Evolutionary conservation across 805 yeast species (phyloP), one percentile per base, ranked within the genome.

Genomic region (Clavispora santaluciae): DNA sequence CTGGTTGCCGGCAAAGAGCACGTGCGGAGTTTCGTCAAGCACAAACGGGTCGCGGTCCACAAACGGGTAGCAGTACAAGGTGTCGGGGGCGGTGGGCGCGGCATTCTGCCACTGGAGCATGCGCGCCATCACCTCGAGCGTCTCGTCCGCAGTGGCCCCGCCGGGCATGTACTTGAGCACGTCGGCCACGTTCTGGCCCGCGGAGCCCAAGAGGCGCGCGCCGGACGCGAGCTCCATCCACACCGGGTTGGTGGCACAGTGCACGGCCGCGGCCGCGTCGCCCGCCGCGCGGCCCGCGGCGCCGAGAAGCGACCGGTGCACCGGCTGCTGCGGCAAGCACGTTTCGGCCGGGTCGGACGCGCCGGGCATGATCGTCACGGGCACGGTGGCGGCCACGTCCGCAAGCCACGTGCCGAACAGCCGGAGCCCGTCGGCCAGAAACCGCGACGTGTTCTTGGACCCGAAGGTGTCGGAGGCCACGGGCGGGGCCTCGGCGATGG

Each of bases 61-160:
- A 54, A 73, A 90, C 1, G 99, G 97, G 53, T 87, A 89, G 49
- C 95, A 81, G 73, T 90, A 84, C 33, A 93, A 64, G 0, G 99
- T 93, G 55, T 93, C 98, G 0, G 99, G 99, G 1, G 96, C 95
- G 0, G 97, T 89, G 2, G 99, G 99, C 1, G 86, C 81, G 18
- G 86, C 69, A 55, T 87, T 87, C 54, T 89, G 91, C 95, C 96
- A 90, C 35, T 68, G 64, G 26, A 93, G 56, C 0, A 86, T 83
- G 12, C 79, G 70, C 50, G 81, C 85, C 66, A 91, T 71, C 16
- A 64, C 51, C 5, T 55, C 43, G 16, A 51, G 42, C 20, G 41
- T 40, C 10, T 33, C 43, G 15, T 41, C 38, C 20, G 38, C 31
- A 18, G 23, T 24, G 25, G 81, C 73, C 22, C 70, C 63, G 8